These are phyloP conservation scores for Puccinellia tenuiflora DNA, from an alignment of 176 grass and related monocot genomes.

Conservation along the genomic window DNA sequence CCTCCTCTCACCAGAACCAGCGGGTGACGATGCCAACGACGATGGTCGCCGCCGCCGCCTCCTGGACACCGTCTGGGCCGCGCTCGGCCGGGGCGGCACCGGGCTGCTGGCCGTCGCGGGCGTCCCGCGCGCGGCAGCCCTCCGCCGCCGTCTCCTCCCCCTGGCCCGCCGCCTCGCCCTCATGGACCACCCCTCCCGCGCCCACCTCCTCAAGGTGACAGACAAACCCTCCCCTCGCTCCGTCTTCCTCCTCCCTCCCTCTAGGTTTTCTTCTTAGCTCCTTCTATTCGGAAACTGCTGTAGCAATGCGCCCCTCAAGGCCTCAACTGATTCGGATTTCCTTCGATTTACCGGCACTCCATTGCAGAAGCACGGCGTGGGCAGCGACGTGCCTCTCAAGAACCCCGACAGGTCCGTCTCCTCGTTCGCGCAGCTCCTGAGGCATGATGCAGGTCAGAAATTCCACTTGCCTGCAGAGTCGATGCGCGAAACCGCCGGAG, in stretches of 20 bases:
- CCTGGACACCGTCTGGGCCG: slow-evolving; percentile 26
- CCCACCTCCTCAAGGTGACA: slow-evolving; percentile 54
- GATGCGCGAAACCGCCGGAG: neutral
- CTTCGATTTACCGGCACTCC: neutral
- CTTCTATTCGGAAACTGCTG: neutral
- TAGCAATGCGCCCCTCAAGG: neutral
- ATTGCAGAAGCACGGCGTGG: slow-evolving; percentile 75
- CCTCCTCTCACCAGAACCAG: slow-evolving; percentile 16
- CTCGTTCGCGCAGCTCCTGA: slow-evolving; percentile 52
- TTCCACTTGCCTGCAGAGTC: neutral
- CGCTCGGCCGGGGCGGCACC: slow-evolving; percentile 50
- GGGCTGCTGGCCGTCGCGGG: slow-evolving; percentile 49
- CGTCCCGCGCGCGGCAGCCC: slow-evolving; percentile 36
- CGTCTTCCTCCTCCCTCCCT: neutral
- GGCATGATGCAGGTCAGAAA: slow-evolving; percentile 10
- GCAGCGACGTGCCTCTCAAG: slow-evolving; percentile 79
- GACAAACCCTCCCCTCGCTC: neutral
- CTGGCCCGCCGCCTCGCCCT: slow-evolving; percentile 62
- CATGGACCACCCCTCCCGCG: slow-evolving; percentile 45
- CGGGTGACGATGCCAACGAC: neutral
- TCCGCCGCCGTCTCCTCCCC: slow-evolving; percentile 56
- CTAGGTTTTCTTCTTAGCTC: neutral
- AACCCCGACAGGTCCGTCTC: slow-evolving; percentile 60
- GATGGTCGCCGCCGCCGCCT: neutral
- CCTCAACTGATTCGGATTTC: slow-evolving; percentile 12